Base-by-base conservation (phyloP, 2,329 filamentous ascomycete species). In the Calonectria henricotiae region DNA sequence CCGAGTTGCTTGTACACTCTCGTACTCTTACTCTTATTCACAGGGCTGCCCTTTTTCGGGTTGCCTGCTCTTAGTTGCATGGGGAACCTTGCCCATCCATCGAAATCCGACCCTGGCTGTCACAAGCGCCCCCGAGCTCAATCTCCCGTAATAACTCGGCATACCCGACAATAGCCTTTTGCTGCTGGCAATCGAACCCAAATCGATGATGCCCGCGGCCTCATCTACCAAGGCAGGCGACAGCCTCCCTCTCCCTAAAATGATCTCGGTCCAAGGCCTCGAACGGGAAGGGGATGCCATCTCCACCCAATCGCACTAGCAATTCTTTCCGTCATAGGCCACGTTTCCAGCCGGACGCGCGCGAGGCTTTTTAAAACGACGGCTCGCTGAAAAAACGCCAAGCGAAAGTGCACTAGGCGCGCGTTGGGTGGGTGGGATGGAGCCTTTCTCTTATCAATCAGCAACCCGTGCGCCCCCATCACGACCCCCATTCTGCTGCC, bases 381-480 rank as follows among this genome's bases (percentile, higher is more conserved):
- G 43, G 43, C 43, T 46, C 20, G 43, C 43, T 8, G 9, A 46
- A 46, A 12, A 12, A 62, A 54, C 32, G 37, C 23, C 62, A 32
- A 27, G 37, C 43, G 44, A 44, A 61, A 61, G 17, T 37, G 55
- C 55, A 23, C 55, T 61, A 55, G 51, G 35, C 30, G 35, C 39
- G 41, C 37, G 30, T 69, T 65, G 32, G 60, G 67, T 47, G 67
- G 54, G 67, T 62, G 62, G 46, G 62, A 69, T 62, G 62, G 55
- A 44, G 46, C 41, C 55, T 55, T 65, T 62, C 37, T 66, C 72
- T 77, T 77, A 77, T 77, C 75, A 77, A 77, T 77, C 75, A 76
- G 75, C 71, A 32, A 70, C 49, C 49, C 61, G 39, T 23, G 46
- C 69, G 74, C 65, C 61, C 55, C 70, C 71, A 70, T 73, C 71